phyloP scores from a whole-genome alignment of 192 early-diverging fungal species.

The Entomortierella lignicola region DNA sequence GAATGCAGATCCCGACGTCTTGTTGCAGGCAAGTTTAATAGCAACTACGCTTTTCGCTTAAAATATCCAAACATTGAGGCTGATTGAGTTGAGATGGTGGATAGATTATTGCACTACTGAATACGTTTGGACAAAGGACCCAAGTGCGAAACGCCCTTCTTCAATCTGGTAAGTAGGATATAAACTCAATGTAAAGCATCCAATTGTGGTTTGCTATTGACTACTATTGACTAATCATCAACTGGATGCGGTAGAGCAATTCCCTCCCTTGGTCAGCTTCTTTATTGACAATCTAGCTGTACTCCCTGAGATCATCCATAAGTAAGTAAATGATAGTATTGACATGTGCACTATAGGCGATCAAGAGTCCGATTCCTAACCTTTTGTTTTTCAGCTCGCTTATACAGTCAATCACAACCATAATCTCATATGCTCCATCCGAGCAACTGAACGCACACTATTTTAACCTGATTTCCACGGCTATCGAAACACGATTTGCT shows the following conservation, averaged over 20 bases:
- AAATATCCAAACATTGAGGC: not conserved
- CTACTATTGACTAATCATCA: conserved; percentile 11
- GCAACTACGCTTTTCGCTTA: not conserved
- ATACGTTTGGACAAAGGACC: conserved; percentile 56
- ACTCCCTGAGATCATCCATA: conserved; percentile 71
- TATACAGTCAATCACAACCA: conserved; percentile 71
- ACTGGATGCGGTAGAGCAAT: conserved; percentile 55
- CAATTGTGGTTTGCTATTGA: too few species aligned
- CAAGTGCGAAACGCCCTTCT: conserved; percentile 61
- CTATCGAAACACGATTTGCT: conserved; percentile 71
- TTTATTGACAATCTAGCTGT: conserved; percentile 67
- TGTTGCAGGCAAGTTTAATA: conserved; percentile 59
- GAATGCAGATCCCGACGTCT: conserved; percentile 76
- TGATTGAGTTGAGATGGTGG: not conserved
- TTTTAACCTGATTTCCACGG: conserved; percentile 63
- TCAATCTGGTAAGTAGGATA: conserved; percentile 53
- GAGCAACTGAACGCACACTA: conserved; percentile 64
- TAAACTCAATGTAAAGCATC: too few species aligned
- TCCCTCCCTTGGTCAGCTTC: conserved; percentile 69
- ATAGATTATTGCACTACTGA: conserved; percentile 58
- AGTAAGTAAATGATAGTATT: conserved; percentile 61
- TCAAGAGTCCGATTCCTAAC: not conserved
- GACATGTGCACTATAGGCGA: too few species aligned
- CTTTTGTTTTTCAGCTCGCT: conserved; percentile 59
- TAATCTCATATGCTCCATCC: conserved; percentile 66